A percentile compares a stretch with the other conserved stretches of the same genome.
Evolutionary conservation across 768 basidiomycete genomes (phyloP).

Genomic region (Austroboletus eburneus): DNA sequence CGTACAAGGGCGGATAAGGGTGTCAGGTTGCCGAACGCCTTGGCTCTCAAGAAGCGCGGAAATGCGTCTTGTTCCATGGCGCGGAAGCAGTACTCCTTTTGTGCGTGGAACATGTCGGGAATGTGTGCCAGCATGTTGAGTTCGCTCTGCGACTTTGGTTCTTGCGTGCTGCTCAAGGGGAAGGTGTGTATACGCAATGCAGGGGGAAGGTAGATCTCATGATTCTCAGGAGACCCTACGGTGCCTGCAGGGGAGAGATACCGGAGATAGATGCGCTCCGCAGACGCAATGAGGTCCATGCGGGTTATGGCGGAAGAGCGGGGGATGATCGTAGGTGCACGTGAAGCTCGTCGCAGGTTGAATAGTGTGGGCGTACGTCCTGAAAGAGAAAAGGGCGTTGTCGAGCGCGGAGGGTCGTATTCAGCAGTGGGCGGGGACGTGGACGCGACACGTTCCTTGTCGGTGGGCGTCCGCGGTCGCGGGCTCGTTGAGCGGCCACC

Average conservation of each 20-base stretch:
- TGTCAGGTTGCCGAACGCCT: conserved; percentile 97
- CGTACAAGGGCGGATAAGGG: conserved; percentile 85
- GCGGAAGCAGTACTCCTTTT: conserved; percentile 96
- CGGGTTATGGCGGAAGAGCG: conserved; percentile 89
- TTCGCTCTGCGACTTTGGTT: conserved; percentile 67
- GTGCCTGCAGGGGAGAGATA: conserved; percentile 84
- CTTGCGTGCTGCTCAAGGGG: conserved; percentile 70
- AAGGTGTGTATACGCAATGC: conserved; percentile 88
- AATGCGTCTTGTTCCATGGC: conserved; percentile 96
- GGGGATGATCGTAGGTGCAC: conserved; percentile 92
- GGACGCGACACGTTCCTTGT: conserved; percentile 39
- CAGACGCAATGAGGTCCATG: conserved; percentile 84
- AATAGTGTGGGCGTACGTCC: conserved; percentile 75
- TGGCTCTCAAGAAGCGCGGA: conserved; percentile 90
- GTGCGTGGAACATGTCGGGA: conserved; percentile 95
- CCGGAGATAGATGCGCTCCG: conserved; percentile 93
- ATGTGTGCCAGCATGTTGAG: conserved; percentile 77
- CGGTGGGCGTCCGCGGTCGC: conserved; percentile 38
- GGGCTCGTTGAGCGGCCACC: conserved; percentile 60
- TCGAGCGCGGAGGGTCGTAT: conserved; percentile 54
- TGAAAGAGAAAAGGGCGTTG: conserved; percentile 76
- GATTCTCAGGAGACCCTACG: conserved; percentile 80
- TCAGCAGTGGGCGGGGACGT: conserved; percentile 47
- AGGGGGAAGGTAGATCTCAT: conserved; percentile 97
- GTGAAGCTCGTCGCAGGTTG: conserved; percentile 71